These are phyloP conservation scores for Pleoardoris graminearum DNA, from an alignment of 2,329 filamentous ascomycete species.

Conservation along the genomic window DNA sequence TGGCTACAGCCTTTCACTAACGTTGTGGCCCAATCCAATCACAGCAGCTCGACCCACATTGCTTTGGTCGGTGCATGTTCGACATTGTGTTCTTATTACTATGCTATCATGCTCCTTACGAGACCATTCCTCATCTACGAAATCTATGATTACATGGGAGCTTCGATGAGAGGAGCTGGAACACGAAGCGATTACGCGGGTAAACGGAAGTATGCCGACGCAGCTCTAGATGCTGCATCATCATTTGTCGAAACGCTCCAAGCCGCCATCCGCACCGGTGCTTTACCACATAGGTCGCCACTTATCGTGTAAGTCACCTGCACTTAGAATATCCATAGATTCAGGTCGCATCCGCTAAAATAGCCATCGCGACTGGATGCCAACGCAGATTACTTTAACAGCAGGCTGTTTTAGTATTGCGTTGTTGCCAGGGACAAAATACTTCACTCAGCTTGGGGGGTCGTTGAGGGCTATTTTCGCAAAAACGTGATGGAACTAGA, in stretches of 20 bases:
- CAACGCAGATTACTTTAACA: too few species aligned
- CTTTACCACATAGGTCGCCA: constrained; percentile 34
- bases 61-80: constrained; percentile 53
- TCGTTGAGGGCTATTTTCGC: too few species aligned
- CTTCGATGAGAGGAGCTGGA: constrained; percentile 34
- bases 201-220: constrained; percentile 36
- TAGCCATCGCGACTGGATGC: too few species aligned
- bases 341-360: too few species aligned
- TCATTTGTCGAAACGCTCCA: constrained; percentile 34
- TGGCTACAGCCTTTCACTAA: constrained; percentile 39
- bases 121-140: constrained; percentile 59
- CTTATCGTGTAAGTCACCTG: constrained; percentile 34
- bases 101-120: constrained; percentile 58
- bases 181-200: constrained; percentile 30
- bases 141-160: constrained; percentile 45
- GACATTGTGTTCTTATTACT: constrained; percentile 57
- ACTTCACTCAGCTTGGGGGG: too few species aligned
- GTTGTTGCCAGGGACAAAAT: too few species aligned
- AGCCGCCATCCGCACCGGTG: constrained; percentile 20
- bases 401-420: too few species aligned
- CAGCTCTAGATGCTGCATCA: constrained; percentile 33
- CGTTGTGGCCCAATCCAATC: constrained; percentile 31
- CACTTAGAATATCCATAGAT: too few species aligned
- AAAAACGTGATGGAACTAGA: too few species aligned
- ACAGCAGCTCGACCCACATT: constrained; percentile 7